Evolutionary conservation across 305 asterid genomes (phyloP).

Genomic region (Fraxinus nigra): DNA sequence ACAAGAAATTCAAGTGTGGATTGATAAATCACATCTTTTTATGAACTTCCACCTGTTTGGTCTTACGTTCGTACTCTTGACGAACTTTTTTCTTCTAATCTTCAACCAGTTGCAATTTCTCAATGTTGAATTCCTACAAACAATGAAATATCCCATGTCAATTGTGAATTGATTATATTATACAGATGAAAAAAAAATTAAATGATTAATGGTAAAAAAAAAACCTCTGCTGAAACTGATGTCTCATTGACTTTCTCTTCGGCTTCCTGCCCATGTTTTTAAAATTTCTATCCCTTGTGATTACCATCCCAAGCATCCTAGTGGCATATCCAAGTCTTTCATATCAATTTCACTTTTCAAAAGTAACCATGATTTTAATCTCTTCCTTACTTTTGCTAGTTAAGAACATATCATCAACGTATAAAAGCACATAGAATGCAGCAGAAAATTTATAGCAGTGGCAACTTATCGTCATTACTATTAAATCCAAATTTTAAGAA

Average conservation of each 20-base stretch:
- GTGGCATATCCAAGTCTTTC: background rate
- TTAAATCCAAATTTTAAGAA: background rate
- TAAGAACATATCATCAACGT: background rate
- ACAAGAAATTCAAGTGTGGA: background rate
- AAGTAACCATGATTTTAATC: background rate
- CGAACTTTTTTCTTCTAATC: conserved; percentile 41
- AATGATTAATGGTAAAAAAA: too few relatives aligned
- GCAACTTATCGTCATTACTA: background rate
- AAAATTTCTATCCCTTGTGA: background rate
- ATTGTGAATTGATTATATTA: background rate
- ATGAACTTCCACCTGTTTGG: conserved; percentile 43
- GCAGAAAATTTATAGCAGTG: background rate
- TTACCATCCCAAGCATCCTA: background rate
- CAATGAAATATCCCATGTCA: background rate
- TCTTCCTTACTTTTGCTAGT: background rate
- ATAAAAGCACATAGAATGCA: background rate
- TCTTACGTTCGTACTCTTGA: conserved; percentile 37
- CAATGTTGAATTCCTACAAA: conserved; percentile 41
- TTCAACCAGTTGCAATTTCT: conserved; percentile 46
- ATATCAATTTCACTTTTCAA: background rate
- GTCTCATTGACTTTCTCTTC: conserved; percentile 42
- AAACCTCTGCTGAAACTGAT: conserved; percentile 33
- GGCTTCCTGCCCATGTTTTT: conserved; percentile 20
- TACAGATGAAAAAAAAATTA: background rate
- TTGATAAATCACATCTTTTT: conserved; percentile 29